A percentile compares a stretch with the other conserved stretches of the same genome.
Conservation (phyloP, 805 yeast species). For the Kluyveromyces lactis region DNA sequence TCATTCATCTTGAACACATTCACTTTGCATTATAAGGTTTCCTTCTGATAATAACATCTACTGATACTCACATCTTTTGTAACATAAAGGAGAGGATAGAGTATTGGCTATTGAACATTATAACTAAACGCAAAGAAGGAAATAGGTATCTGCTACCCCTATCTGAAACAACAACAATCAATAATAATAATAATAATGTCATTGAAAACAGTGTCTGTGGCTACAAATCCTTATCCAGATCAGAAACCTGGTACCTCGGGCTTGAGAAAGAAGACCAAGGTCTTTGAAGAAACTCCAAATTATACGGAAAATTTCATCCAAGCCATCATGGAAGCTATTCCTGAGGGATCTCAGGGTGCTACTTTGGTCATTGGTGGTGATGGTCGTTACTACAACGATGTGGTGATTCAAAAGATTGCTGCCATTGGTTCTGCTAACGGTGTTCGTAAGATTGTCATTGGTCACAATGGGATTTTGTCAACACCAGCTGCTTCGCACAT, state of each 20-base stretch:
- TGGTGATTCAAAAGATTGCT: conserved; percentile 73
- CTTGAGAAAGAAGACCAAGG: conserved; percentile 80
- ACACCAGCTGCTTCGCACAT: conserved; percentile 97
- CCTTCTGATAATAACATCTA: too few relatives aligned
- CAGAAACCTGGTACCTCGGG: conserved; percentile 99
- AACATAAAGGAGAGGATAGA: too few relatives aligned
- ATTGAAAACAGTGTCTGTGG: conserved; percentile 28
- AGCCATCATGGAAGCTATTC: conserved; percentile 75
- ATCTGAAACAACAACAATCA: too few relatives aligned
- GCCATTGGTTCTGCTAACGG: conserved; percentile 88
- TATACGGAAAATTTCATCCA: conserved; percentile 94
- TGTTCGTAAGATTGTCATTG: conserved; percentile 74
- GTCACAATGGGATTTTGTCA: conserved; percentile 80
- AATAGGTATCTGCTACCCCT: too few relatives aligned
- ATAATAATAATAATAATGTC: conserved; percentile 15
- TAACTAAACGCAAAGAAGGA: too few relatives aligned
- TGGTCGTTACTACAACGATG: conserved; percentile 85
- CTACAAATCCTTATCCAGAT: conserved; percentile 73
- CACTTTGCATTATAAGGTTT: too few relatives aligned
- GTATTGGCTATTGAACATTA: too few relatives aligned
- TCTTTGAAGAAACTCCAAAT: conserved; percentile 60
- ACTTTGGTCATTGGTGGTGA: conserved; percentile 93
- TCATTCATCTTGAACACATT: too few relatives aligned
- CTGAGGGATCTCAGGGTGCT: conserved; percentile 73
- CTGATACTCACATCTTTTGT: too few relatives aligned